Evolutionary conservation across 371 early-diverging fungal genomes (phyloP).

Genomic region (Lichtheimia ramosa): DNA sequence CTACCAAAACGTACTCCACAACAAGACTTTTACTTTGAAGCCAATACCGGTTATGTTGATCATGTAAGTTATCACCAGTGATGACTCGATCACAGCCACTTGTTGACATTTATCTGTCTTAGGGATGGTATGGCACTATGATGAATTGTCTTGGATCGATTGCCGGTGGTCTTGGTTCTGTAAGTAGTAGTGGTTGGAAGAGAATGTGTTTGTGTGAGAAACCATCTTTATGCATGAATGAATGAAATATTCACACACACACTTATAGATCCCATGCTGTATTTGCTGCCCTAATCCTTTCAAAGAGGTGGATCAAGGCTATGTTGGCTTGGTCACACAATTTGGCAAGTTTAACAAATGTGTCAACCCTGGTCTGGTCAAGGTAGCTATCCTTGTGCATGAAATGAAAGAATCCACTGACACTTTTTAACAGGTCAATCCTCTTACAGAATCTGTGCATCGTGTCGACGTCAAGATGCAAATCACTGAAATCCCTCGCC

Average conservation of each 20-base stretch:
- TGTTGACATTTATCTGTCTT: not conserved
- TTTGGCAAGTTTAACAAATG: constrained; percentile 87
- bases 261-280: constrained; percentile 28
- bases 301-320: constrained; percentile 67
- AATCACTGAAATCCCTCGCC: constrained; percentile 70
- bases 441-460: constrained; percentile 66
- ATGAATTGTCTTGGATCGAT: constrained; percentile 48
- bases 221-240: not conserved
- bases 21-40: constrained; percentile 29
- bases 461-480: constrained; percentile 78
- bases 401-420: not conserved
- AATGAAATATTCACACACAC: not conserved
- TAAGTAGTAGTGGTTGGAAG: constrained; percentile 13
- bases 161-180: constrained; percentile 47
- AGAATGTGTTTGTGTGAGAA: no score
- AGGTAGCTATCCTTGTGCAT: constrained; percentile 32
- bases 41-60: constrained; percentile 27
- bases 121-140: constrained; percentile 53
- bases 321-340: constrained; percentile 74
- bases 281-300: constrained; percentile 80
- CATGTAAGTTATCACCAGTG: constrained; percentile 23
- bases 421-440: constrained; percentile 51
- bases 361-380: constrained; percentile 87
- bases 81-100: not conserved
- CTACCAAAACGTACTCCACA: constrained; percentile 10